Conservation (phyloP, 108 stramenopile genomes). For the Skeletonema marinoi region DNA sequence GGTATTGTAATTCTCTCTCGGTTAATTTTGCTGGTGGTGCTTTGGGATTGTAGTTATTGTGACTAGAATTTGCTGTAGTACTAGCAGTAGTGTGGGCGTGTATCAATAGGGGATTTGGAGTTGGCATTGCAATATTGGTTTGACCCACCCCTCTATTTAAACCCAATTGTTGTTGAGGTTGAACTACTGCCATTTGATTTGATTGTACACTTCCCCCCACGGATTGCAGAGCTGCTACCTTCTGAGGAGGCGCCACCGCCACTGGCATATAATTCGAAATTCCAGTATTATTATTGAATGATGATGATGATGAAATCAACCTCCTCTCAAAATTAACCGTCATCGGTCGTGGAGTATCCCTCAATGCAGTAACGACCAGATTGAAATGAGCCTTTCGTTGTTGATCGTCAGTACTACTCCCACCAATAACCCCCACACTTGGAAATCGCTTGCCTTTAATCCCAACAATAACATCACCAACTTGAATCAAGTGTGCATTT, state of each 20-base stretch:
- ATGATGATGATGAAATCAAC: neutral
- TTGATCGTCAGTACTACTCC: neutral
- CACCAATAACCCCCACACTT: too few relatives aligned
- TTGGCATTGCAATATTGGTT: neutral
- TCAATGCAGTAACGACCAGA: constrained; percentile 16
- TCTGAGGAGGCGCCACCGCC: neutral
- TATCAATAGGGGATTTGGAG: neutral
- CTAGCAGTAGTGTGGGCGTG: too few relatives aligned
- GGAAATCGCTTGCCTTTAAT: constrained; percentile 40
- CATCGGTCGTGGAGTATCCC: constrained; percentile 28
- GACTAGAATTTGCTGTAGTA: neutral
- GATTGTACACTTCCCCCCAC: neutral
- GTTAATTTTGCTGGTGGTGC: constrained; percentile 1
- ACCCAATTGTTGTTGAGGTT: neutral
- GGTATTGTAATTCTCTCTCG: constrained; percentile 5
- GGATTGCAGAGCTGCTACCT: neutral
- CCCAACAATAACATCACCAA: constrained; percentile 34
- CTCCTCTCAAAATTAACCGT: constrained; percentile 36
- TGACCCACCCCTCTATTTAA: neutral
- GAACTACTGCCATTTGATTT: neutral
- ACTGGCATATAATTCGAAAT: neutral
- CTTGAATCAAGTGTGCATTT: constrained; percentile 12
- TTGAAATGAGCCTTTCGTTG: constrained; percentile 19
- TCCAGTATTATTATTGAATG: neutral
- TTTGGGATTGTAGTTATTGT: neutral